phyloP scores from a whole-genome alignment of 495 filamentous ascomycete genomes.

The Trichocladium uniseriatum region DNA sequence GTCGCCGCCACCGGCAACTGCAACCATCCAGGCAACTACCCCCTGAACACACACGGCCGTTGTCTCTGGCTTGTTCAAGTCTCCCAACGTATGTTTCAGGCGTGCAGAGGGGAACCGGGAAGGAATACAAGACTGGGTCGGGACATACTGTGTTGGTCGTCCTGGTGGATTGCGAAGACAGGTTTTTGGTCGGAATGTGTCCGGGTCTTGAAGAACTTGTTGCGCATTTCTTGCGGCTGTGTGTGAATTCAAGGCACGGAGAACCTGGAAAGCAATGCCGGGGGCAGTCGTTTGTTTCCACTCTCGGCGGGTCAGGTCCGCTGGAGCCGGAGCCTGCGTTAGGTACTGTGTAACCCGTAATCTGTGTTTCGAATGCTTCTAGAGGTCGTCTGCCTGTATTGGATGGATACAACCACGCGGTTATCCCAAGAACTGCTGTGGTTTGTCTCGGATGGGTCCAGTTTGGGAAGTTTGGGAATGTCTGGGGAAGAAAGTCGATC shows the following conservation, averaged over 20 bases:
- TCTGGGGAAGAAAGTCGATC: background rate
- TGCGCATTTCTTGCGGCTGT: constrained; percentile 32
- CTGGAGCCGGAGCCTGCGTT: background rate
- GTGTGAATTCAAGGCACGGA: constrained; percentile 1
- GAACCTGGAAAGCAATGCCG: background rate
- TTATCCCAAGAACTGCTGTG: background rate
- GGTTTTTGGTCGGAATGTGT: constrained; percentile 25
- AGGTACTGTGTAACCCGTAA: background rate
- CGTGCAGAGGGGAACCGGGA: background rate
- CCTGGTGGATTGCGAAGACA: constrained; percentile 23
- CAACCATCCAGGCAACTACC: background rate
- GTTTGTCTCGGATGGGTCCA: background rate
- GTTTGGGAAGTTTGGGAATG: background rate
- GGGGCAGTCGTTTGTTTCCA: constrained; percentile 1
- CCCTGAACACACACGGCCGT: too few species aligned
- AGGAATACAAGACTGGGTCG: background rate
- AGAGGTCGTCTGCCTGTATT: background rate
- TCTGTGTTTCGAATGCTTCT: background rate
- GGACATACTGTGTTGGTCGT: constrained; percentile 29
- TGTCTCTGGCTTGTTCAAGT: too few species aligned
- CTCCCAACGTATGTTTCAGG: background rate
- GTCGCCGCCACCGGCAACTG: too few species aligned
- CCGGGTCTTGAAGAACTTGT: constrained; percentile 29
- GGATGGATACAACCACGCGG: background rate
- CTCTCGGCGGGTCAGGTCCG: background rate